A percentile compares a stretch with the other conserved stretches of the same genome.
These are phyloP conservation scores for Penicillium sumatraense DNA, from an alignment of 2,329 filamentous ascomycete genomes.

Conservation along the genomic window DNA sequence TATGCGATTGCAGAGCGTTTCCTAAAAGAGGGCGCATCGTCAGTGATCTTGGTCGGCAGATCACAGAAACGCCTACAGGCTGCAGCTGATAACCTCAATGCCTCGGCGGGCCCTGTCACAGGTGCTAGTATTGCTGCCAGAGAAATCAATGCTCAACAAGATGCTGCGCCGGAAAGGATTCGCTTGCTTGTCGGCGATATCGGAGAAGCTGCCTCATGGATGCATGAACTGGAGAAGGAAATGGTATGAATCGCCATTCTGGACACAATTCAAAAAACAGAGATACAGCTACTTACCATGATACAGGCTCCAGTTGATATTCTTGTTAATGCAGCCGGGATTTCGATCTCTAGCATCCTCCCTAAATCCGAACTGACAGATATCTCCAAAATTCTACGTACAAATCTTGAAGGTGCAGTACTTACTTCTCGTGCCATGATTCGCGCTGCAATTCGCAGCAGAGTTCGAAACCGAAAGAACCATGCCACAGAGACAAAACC, in stretches of 20 bases:
- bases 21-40: slow-evolving; percentile 62
- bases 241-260: slow-evolving; percentile 35
- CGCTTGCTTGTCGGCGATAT: slow-evolving; percentile 44
- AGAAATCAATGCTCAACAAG: slow-evolving; percentile 12
- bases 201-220: slow-evolving; percentile 38
- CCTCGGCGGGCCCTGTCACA: slow-evolving; percentile 11
- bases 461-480: slow-evolving; percentile 28
- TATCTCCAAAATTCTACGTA: slow-evolving; percentile 65
- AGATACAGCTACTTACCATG: no score
- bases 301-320: slow-evolving; percentile 54
- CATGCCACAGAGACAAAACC: slow-evolving; percentile 52
- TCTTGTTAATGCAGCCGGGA: slow-evolving; percentile 79
- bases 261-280: no score
- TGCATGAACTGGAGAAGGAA: slow-evolving; percentile 41
- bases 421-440: slow-evolving; percentile 45
- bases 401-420: slow-evolving; percentile 65
- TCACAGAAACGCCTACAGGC: slow-evolving; percentile 51
- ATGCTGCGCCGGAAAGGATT: slow-evolving; percentile 24
- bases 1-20: slow-evolving; percentile 70
- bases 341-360: slow-evolving; percentile 70
- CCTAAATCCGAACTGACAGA: slow-evolving; percentile 55
- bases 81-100: slow-evolving; percentile 34
- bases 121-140: slow-evolving; percentile 16
- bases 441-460: slow-evolving; percentile 39
- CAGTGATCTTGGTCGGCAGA: slow-evolving; percentile 65